Base-by-base conservation (phyloP, 2,329 filamentous ascomycete genomes). In the Niveomyces coronatus region DNA sequence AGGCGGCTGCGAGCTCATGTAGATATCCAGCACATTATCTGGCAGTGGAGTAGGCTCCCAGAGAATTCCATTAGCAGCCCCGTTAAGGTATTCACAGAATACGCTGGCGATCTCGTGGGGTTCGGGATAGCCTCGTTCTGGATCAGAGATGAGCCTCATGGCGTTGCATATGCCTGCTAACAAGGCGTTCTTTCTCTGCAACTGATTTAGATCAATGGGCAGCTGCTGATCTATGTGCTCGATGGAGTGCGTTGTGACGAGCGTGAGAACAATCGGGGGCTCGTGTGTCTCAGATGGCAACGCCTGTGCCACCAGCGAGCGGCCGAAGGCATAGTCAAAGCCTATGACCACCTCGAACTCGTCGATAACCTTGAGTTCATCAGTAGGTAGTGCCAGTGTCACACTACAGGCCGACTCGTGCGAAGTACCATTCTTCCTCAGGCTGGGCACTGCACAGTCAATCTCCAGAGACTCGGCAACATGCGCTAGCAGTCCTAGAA, bases 201-300 rank as follows among this genome's bases (percentile, higher is more conserved):
- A 39, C 0, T 51, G 44, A 2, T 58, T 52, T 13, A 58, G 41
- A 5, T 53, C 47, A 6, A 47, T 44, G 2, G 60, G 57, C 18
- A 75, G 54, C 13, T 64, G 58, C 34, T 68, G 53, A 40, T 68
- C 65, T 29, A 76, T 61, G 42, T 78, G 74, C 50, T 78, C 72
- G 26, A 76, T 63, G 2, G 71, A 70, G 44, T 68, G 64, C 3
- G 61, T 65, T 5, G 63, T 67, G 5, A 70, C 65, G 5, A 77
- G 59, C 0, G 59, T 57, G 39, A 78, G 49, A 2, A 71, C 53
- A n/a, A 71, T 48, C 0, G 68, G 69, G 28, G 54, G 52, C 5
- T 32, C 20, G 39, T 45, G 19, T 30, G 32, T 20, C 44, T 32
- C 15, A 46, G 45, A 10, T 44, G 45, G 14, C 13, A 49, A 45